Evolutionary conservation across 192 early-diverging fungal genomes (phyloP).

Genomic region (Funneliformis geosporum): DNA sequence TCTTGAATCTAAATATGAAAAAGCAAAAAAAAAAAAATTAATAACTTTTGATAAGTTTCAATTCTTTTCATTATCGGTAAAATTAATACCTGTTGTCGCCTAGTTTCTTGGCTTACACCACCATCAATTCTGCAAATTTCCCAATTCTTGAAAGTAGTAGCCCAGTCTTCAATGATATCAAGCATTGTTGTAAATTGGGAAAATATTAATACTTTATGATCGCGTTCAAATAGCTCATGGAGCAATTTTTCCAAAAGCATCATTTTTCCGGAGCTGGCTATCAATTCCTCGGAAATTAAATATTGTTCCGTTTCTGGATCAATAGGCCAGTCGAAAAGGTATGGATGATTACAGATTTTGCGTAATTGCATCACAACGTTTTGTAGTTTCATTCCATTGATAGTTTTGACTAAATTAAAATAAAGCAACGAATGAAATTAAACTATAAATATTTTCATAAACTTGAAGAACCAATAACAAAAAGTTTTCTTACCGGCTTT

Average conservation of each 20-base stretch:
- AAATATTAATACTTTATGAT: slow-evolving; percentile 94
- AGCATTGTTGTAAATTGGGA: slow-evolving; percentile 90
- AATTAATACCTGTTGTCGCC: slow-evolving; percentile 56
- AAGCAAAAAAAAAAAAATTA: slow-evolving; percentile 2
- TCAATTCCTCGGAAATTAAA: slow-evolving; percentile 53
- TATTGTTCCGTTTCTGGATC: slow-evolving; percentile 61
- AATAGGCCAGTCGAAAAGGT: slow-evolving; percentile 80
- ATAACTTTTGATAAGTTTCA: too few relatives aligned
- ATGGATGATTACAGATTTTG: slow-evolving; percentile 97
- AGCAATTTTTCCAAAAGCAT: slow-evolving; percentile 81
- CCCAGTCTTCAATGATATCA: slow-evolving; percentile 93
- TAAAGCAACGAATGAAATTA: not conserved
- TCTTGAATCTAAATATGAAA: slow-evolving; percentile 59
- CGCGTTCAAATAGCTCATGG: slow-evolving; percentile 70
- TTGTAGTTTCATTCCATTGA: slow-evolving; percentile 76
- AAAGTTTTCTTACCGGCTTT: not conserved
- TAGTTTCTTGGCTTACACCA: slow-evolving; percentile 74
- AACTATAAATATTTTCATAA: not conserved
- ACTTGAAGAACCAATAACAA: not conserved
- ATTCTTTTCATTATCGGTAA: too few relatives aligned
- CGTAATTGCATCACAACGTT: slow-evolving; percentile 91
- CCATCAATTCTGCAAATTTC: slow-evolving; percentile 91
- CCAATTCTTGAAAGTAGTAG: slow-evolving; percentile 74
- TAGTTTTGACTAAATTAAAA: slow-evolving; percentile 25
- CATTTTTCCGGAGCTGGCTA: slow-evolving; percentile 86